These are phyloP conservation scores for Agrocybe pediades DNA, from an alignment of 768 basidiomycete genomes.

Conservation along the genomic window DNA sequence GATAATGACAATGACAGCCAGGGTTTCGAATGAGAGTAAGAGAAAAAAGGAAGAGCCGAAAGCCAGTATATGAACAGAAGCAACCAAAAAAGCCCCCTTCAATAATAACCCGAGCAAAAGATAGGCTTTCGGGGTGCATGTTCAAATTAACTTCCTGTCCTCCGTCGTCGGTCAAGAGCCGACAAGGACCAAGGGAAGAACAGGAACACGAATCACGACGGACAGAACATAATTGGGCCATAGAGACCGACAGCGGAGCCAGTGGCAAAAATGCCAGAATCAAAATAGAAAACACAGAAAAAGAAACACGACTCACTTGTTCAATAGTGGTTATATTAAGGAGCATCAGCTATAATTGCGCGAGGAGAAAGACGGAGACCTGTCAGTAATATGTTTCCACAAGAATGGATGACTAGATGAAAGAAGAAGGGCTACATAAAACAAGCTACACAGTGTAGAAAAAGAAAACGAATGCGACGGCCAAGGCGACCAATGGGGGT, in stretches of 20 bases:
- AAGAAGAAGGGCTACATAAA: neutral
- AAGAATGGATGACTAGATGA: neutral
- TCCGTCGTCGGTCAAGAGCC: neutral
- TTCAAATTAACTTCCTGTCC: neutral
- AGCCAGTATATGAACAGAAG: neutral
- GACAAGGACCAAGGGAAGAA: neutral
- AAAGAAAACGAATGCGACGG: neutral
- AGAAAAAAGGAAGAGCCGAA: neutral
- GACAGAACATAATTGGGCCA: neutral
- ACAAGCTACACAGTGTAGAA: constrained; percentile 3
- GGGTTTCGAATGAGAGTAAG: neutral
- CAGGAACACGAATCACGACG: neutral
- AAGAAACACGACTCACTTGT: constrained; percentile 56
- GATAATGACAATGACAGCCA: constrained; percentile 22
- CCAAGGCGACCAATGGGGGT: too few relatives aligned
- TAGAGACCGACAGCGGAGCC: neutral
- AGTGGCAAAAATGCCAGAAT: neutral
- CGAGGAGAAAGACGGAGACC: neutral
- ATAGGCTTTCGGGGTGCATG: neutral
- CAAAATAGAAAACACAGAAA: neutral
- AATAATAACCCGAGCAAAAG: neutral
- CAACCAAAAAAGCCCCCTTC: neutral
- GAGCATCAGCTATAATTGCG: constrained; percentile 63
- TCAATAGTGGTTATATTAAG: constrained; percentile 96
- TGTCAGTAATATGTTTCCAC: constrained; percentile 6